Conservation (phyloP, 495 filamentous ascomycete genomes). For the Apodospora peruviana region DNA sequence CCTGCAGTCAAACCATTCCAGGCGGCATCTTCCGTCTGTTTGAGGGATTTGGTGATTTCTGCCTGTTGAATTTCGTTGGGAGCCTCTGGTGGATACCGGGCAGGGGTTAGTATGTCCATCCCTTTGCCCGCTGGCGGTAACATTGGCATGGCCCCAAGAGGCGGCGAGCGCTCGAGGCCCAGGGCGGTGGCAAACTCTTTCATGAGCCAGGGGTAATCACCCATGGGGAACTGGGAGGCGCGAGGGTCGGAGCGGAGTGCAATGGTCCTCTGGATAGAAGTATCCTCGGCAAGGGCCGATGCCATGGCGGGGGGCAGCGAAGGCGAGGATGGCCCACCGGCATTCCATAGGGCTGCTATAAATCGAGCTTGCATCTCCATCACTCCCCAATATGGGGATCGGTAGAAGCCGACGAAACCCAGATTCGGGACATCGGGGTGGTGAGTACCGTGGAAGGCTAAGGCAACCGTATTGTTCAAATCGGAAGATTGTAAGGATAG, state of each 20-base stretch:
- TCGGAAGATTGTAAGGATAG: constrained; percentile 52
- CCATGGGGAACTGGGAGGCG: constrained; percentile 70
- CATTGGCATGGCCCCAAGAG: constrained; percentile 17
- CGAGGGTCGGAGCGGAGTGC: constrained; percentile 33
- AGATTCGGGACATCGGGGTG: constrained; percentile 56
- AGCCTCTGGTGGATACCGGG: constrained; percentile 30
- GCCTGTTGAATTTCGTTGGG: constrained; percentile 10
- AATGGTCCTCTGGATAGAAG: constrained; percentile 38
- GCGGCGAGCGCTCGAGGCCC: constrained; percentile 29
- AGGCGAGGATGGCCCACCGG: constrained; percentile 15
- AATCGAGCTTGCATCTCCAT: constrained; percentile 83
- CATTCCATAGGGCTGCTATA: constrained; percentile 44
- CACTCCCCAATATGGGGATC: constrained; percentile 79
- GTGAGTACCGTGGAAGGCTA: constrained; percentile 61
- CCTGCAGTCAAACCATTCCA: constrained; percentile 29
- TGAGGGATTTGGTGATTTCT: constrained; percentile 23
- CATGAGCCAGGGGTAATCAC: constrained; percentile 75
- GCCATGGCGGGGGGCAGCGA: constrained; percentile 18
- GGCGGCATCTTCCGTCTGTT: constrained; percentile 26
- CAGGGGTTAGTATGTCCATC: constrained; percentile 42
- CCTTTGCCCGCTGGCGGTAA: constrained; percentile 29
- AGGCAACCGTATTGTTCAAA: constrained; percentile 58
- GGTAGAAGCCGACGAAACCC: constrained; percentile 82
- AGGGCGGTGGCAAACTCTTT: constrained; percentile 59
- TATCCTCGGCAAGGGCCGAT: constrained; percentile 31